phyloP scores from a whole-genome alignment of 805 yeast species.

The Cyberlindnera japonica region DNA sequence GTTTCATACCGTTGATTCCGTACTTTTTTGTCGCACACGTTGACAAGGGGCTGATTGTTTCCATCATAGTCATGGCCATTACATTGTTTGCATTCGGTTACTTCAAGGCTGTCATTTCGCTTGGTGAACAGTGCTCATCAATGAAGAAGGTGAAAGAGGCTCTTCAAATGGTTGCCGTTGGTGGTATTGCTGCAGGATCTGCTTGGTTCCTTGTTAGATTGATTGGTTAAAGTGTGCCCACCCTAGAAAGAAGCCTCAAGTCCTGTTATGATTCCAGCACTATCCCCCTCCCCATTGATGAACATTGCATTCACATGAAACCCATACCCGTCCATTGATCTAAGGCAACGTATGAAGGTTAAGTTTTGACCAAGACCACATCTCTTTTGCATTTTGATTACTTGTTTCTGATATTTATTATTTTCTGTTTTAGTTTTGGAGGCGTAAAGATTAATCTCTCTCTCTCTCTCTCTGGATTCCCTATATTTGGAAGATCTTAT shows the following conservation, averaged over 20 bases:
- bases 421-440: no score
- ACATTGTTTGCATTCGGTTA: slow-evolving; percentile 88
- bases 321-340: no score
- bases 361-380: no score
- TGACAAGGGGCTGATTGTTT: slow-evolving; percentile 66
- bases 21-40: slow-evolving; percentile 82
- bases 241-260: neutral
- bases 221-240: slow-evolving; percentile 44
- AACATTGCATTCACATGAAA: neutral
- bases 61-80: slow-evolving; percentile 76
- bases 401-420: slow-evolving; percentile 2
- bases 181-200: slow-evolving; percentile 96
- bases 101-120: slow-evolving; percentile 76
- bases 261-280: neutral
- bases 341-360: no score
- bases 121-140: slow-evolving; percentile 71
- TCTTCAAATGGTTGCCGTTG: slow-evolving; percentile 86
- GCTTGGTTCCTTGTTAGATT: slow-evolving; percentile 90
- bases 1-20: slow-evolving; percentile 86
- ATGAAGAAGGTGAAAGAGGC: slow-evolving; percentile 71
- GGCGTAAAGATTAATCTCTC: neutral
- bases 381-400: no score
- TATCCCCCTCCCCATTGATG: neutral
- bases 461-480: no score
- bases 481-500: no score